Conservation (phyloP, 2,329 filamentous ascomycete genomes). For the Hypoxylon sp. region DNA sequence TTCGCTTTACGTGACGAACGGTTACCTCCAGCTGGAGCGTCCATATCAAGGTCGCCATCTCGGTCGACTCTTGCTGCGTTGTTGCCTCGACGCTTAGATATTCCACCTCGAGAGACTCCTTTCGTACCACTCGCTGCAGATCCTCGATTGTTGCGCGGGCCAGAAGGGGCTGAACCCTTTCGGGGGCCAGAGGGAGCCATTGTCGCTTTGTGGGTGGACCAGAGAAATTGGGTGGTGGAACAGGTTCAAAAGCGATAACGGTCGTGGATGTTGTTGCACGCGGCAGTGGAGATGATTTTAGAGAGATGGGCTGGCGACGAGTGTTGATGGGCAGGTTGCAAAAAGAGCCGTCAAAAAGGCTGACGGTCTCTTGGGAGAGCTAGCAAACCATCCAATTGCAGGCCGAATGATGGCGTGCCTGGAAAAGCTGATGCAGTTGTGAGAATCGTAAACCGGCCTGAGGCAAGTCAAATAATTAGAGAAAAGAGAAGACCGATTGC, state of each 20-base stretch:
- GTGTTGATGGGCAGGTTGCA: not conserved
- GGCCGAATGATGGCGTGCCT: slow-evolving; percentile 8
- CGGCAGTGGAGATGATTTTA: not conserved
- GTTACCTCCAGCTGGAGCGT: slow-evolving; percentile 55
- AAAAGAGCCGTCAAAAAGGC: slow-evolving; percentile 27
- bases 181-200: slow-evolving; percentile 47
- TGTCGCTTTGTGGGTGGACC: slow-evolving; percentile 14
- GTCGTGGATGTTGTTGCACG: not conserved
- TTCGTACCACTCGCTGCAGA: slow-evolving; percentile 37
- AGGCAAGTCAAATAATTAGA: slow-evolving; percentile 15
- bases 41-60: slow-evolving; percentile 73
- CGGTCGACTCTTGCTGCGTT: slow-evolving; percentile 58
- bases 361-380: slow-evolving; percentile 17
- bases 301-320: slow-evolving; percentile 1
- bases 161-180: slow-evolving; percentile 40
- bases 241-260: slow-evolving; percentile 9
- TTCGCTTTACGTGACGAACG: slow-evolving; percentile 48
- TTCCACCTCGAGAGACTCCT: slow-evolving; percentile 58
- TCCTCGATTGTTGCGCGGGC: slow-evolving; percentile 40
- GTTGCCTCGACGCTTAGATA: slow-evolving; percentile 62
- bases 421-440: slow-evolving; percentile 20
- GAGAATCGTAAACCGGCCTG: slow-evolving; percentile 9
- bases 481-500: slow-evolving; percentile 5
- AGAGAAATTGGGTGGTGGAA: not conserved
- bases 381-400: slow-evolving; percentile 28